A percentile compares a stretch with the other conserved stretches of the same genome.
Evolutionary conservation across 345 rosid genomes (phyloP).

Genomic region (Salix viminalis): DNA sequence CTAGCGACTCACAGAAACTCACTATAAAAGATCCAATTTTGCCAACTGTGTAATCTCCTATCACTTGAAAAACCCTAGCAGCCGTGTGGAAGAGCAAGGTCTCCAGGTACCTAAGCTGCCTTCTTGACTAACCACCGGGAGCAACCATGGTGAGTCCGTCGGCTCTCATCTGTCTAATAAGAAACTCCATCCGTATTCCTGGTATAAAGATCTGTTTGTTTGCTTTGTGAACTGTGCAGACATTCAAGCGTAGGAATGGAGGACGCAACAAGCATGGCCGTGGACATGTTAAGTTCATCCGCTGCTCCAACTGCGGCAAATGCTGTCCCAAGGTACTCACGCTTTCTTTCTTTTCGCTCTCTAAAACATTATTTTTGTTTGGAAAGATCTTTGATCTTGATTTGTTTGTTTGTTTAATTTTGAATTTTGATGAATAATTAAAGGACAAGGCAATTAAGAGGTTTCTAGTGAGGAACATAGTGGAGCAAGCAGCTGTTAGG

Average conservation of each 20-base stretch:
- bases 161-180: background rate
- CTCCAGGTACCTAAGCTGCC: background rate
- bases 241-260: constrained; percentile 91
- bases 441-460: constrained; percentile 88
- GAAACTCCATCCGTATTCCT: too few species aligned
- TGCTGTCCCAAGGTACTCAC: constrained; percentile 73
- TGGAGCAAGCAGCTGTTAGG: constrained; percentile 86
- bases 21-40: background rate
- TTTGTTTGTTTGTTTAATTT: background rate
- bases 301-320: constrained; percentile 95
- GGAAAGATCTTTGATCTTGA: background rate
- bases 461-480: constrained; percentile 85
- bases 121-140: background rate
- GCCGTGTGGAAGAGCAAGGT: background rate
- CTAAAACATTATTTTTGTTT: background rate
- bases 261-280: constrained; percentile 97
- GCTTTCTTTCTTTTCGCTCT: background rate
- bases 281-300: constrained; percentile 79
- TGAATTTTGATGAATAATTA: background rate
- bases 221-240: constrained; percentile 25
- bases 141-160: background rate
- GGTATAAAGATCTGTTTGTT: background rate
- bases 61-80: constrained; percentile 9
- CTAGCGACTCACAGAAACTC: too few species aligned
- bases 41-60: background rate